Evolutionary conservation across 768 basidiomycete genomes (phyloP).

Genomic region (Favolaschia claudopus): DNA sequence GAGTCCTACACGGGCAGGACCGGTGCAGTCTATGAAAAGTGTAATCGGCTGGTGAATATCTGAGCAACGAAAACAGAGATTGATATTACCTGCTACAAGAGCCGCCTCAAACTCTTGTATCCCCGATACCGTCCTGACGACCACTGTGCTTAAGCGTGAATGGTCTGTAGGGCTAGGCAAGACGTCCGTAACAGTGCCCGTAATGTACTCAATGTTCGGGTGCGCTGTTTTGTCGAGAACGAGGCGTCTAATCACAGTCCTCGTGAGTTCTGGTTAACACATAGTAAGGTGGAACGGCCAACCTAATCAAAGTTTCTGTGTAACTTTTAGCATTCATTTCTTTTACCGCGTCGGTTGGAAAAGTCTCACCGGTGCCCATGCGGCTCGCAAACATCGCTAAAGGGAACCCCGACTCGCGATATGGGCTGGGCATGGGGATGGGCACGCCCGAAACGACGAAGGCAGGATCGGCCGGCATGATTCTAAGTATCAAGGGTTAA

Average conservation of each 20-base stretch:
- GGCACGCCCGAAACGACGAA: constrained; percentile 18
- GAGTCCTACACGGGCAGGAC: constrained; percentile 32
- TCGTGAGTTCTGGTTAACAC: not conserved
- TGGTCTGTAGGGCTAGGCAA: constrained; percentile 14
- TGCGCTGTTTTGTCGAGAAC: constrained; percentile 24
- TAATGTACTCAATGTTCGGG: constrained; percentile 31
- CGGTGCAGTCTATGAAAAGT: constrained; percentile 39
- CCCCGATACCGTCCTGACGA: constrained; percentile 21
- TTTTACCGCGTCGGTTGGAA: too few species aligned
- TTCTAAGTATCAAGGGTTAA: constrained; percentile 14
- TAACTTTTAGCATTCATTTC: too few species aligned
- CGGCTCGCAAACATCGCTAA: too few species aligned
- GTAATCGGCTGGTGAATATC: not conserved
- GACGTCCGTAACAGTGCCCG: constrained; percentile 37
- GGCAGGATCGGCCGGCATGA: constrained; percentile 22
- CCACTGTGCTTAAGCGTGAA: constrained; percentile 21
- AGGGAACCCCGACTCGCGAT: too few species aligned
- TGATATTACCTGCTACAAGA: constrained; percentile 35
- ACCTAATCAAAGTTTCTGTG: constrained; percentile 39
- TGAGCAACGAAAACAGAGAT: not conserved
- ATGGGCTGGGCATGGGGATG: constrained; percentile 8
- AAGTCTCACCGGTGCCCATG: too few species aligned
- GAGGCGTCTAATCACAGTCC: constrained; percentile 25
- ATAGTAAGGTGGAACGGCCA: not conserved
- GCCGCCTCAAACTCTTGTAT: constrained; percentile 15